Base-by-base conservation (phyloP, 202 grass and related monocot genomes). In the Zizania palustris region DNA sequence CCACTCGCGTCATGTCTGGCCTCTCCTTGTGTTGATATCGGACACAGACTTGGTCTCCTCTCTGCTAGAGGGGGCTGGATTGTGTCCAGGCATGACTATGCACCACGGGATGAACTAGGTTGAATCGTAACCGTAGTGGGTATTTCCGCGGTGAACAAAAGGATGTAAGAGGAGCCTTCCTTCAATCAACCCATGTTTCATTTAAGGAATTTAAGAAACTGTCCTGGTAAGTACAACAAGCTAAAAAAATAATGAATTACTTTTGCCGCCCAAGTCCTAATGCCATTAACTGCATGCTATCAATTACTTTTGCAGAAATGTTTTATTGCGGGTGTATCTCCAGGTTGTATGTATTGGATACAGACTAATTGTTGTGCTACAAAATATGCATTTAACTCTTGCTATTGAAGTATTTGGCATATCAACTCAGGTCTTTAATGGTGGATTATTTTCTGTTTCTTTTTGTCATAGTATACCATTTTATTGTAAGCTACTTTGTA, bases 291-390 rank as follows among this genome's bases (percentile, higher is more conserved):
- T 56, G 10, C 46, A 65, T 45, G 5, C 34, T 55, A 55, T 42
- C 69, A 80, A 20, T 60, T 49, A 39, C 35, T 49, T 49, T 14
- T 61, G 14, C 56, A 34, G 14, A 75, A 42, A 61, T 18, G 5
- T 18, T 75, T 76, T 51, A 2, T 40, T 40, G 45, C n/a, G 34
- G 8, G 11, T 53, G 11, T 9, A 6, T 64, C 4, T 9, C 45
- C 9, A 10, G 11, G 14, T 10, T 74, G 9, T 60, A 21, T 74
- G 11, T 65, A n/a, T 65, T 43, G 3, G 58, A 35, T 60, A 45
- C 6, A 5, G 64, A 21, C 44, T 11, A 22, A 67, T 9, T 45
- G 0, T 67, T 67, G 11, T 22, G 9, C 5, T 66, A 66, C 19
- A 0, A 44, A 66, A 44, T 66, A 22, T 56, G 35, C 50, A 57